Evolutionary conservation across 495 filamentous ascomycete genomes (phyloP).

Genomic region (Neurospora sp.): DNA sequence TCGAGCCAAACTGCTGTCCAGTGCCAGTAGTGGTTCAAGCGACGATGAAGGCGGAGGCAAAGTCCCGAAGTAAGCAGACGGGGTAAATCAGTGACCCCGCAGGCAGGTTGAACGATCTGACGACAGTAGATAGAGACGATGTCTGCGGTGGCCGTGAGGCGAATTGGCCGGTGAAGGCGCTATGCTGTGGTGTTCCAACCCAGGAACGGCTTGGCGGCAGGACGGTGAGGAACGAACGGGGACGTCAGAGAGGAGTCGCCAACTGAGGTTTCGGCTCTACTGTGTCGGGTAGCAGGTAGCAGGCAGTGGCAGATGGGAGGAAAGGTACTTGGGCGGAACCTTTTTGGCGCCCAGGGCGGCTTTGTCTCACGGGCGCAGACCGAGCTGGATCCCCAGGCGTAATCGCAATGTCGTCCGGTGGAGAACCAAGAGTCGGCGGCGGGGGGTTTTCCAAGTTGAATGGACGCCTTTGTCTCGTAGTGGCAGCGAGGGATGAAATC

Average conservation of each 20-base stretch:
- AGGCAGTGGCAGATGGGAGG: neutral
- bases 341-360: neutral
- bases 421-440: slow-evolving; percentile 10
- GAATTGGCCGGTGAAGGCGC: neutral
- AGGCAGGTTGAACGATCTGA: neutral
- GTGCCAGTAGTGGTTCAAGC: neutral
- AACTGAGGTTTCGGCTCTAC: neutral
- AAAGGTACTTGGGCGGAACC: neutral
- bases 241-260: neutral
- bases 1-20: neutral
- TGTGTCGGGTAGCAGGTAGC: neutral
- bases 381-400: slow-evolving; percentile 2
- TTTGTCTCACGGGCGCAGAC: slow-evolving; percentile 19
- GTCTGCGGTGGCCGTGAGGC: neutral
- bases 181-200: neutral
- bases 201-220: neutral
- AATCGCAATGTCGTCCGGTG: slow-evolving; percentile 10
- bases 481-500: slow-evolving; percentile 17
- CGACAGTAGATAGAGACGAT: neutral
- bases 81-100: neutral
- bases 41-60: neutral
- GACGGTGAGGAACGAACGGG: neutral
- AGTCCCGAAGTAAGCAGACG: neutral
- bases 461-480: slow-evolving; percentile 15
- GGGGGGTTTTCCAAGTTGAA: slow-evolving; percentile 7